Base-by-base conservation (phyloP, 768 basidiomycete genomes). In the Hericium rajendrae region DNA sequence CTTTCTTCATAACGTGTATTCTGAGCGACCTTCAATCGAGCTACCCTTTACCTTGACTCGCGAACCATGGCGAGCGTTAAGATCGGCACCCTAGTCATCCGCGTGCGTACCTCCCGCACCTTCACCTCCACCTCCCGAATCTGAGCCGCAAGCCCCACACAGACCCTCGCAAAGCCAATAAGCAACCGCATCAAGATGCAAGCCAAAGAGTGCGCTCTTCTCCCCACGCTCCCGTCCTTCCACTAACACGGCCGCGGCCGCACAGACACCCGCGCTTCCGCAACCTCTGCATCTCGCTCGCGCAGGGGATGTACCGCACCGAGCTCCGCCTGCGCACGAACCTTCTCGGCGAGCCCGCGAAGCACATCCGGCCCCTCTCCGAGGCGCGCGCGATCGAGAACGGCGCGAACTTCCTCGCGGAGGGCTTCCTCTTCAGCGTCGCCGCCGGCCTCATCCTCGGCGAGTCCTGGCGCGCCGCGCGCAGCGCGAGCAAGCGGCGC, bases 111-210 rank as follows among this genome's bases (percentile, higher is more conserved):
- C 39, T 55, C 22, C 22, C 6, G 32, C 26, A 26, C 26, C 58
- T 12, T 6, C 38, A 48, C 51, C 18, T 28, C n/a, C 50, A 39
- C 43, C 48, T 38, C 51, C 20, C 46, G 28, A 18, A 16, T 18
- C 8, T 37, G 32, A 15, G 53, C 32, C n/a, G 37, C 12, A 20
- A 22, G 10, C 48, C 55, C 60, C 59, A 53, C 59, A 39, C 49
- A 91, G 88, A 91, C 88, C n/a, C 68, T 90, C 67, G 88, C 89
- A 54, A 91, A 91, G 71, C 89, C 90, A 53, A 88, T 91, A 62
- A 84, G 85, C 54, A 70, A 76, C 32, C 76, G 77, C 53, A 71
- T 91, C 49, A 90, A 84, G 70, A 74, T 74, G 51, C 88, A 89
- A 68, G 89, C 85, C 0, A 81, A 77, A 64, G 79, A 88, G 88